phyloP scores from a whole-genome alignment of 2,329 filamentous ascomycete species.

The Aspergillus felis region DNA sequence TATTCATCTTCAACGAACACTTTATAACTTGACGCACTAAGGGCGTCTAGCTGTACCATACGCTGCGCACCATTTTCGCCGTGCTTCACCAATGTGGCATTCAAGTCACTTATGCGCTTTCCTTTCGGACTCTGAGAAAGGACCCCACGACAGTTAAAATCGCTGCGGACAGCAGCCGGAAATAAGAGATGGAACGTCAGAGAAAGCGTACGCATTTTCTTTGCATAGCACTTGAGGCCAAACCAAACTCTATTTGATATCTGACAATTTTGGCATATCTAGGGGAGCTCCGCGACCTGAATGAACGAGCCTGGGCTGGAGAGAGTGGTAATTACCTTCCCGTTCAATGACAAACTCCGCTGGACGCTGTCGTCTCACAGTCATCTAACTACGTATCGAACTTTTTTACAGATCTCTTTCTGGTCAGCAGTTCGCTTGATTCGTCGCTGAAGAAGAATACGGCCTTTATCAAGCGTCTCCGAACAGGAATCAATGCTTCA shows the following conservation, averaged over 20 bases:
- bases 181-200: slow-evolving; percentile 45
- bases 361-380: slow-evolving; percentile 1
- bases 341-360: neutral
- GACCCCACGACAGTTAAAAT: slow-evolving; percentile 32
- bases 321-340: slow-evolving; percentile 63
- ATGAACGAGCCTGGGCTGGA: slow-evolving; percentile 82
- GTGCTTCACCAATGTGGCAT: slow-evolving; percentile 35
- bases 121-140: slow-evolving; percentile 34
- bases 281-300: slow-evolving; percentile 90
- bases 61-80: slow-evolving; percentile 10
- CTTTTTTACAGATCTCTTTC: slow-evolving; percentile 63
- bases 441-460: slow-evolving; percentile 98
- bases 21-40: slow-evolving; percentile 1
- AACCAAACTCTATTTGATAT: neutral
- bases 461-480: slow-evolving; percentile 92
- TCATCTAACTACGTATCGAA: slow-evolving; percentile 18
- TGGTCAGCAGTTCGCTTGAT: slow-evolving; percentile 75
- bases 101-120: slow-evolving; percentile 32
- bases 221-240: neutral
- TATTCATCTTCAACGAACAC: slow-evolving; percentile 1
- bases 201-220: slow-evolving; percentile 42
- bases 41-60: slow-evolving; percentile 6
- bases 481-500: slow-evolving; percentile 78
- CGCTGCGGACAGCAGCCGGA: slow-evolving; percentile 14
- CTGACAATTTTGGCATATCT: slow-evolving; percentile 2